A percentile compares a stretch with the other conserved stretches of the same genome.
Conservation (phyloP, 2,329 filamentous ascomycete species). For the Clonostachys rosea region DNA sequence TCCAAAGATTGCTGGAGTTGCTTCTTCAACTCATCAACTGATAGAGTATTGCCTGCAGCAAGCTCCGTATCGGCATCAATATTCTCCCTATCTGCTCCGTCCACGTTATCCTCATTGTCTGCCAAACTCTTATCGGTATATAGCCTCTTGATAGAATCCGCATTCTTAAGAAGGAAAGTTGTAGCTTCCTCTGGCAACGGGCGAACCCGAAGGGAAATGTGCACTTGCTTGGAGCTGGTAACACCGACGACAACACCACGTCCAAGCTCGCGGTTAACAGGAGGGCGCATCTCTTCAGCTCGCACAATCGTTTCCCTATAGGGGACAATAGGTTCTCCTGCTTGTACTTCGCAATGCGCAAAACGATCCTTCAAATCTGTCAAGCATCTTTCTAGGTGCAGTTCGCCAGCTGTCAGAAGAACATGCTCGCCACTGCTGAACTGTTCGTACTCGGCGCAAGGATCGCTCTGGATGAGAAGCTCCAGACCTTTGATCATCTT, state of each 20-base stretch:
- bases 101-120: slow-evolving; percentile 23
- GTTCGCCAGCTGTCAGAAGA: slow-evolving; percentile 84
- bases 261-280: slow-evolving; percentile 79
- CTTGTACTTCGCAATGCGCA: slow-evolving; percentile 90
- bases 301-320: slow-evolving; percentile 90
- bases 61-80: slow-evolving; percentile 53
- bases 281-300: slow-evolving; percentile 86
- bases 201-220: slow-evolving; percentile 68
- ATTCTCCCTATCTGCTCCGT: slow-evolving; percentile 28
- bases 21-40: slow-evolving; percentile 70
- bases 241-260: slow-evolving; percentile 72
- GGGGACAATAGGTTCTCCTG: slow-evolving; percentile 89
- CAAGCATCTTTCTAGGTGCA: slow-evolving; percentile 90
- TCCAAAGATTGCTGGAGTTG: slow-evolving; percentile 67
- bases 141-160: slow-evolving; percentile 71
- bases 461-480: slow-evolving; percentile 88
- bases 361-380: slow-evolving; percentile 92
- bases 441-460: slow-evolving; percentile 93
- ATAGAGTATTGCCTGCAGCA: slow-evolving; percentile 57
- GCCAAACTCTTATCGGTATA: slow-evolving; percentile 63
- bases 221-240: slow-evolving; percentile 83
- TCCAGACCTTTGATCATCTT: slow-evolving; percentile 91
- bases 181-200: slow-evolving; percentile 77
- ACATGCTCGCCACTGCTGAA: slow-evolving; percentile 93
- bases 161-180: slow-evolving; percentile 79